Evolutionary conservation across 176 grass and related monocot species (phyloP), one percentile per base, ranked within the genome.

Genomic region (Rhipidocladum racemiflorum): DNA sequence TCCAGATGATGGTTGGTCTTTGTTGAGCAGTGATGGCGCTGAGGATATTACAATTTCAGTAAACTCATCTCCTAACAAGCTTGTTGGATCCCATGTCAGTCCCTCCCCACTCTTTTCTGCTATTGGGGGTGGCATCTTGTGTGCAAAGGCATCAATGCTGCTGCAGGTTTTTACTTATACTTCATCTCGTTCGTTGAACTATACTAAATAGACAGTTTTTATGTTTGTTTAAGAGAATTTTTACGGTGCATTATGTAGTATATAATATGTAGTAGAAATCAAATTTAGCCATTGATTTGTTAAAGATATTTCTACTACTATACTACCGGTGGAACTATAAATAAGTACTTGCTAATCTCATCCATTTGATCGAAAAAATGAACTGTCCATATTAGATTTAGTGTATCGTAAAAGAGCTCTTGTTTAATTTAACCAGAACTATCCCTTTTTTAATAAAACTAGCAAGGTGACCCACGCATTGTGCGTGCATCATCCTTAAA

Each of bases 81-180:
- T 93, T 90, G 45, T 80, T 48, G 91, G 91, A 82, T 88, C 91
- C 64, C 74, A 87, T 56, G 38, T 86, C 59, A 90, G 87, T 68
- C 68, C 85, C 25, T 89, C 91, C 9, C 81, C 89, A 3, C 87
- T 99, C 17, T 91, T 95, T 72, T 88, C 91, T 42, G 65, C 83
- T 65, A 72, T 91, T 6, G 89, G 91, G 3, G 83, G 89, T 74
- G 97, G 97, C 61, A 88, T 99, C 61, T 63, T 99, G 85, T 99
- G 97, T 32, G 97, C 97, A 32, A 99, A 99, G 90, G 93, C 97
- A 60, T 99, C 97, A 43, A 96, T 99, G 97, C 77, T 99, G 18
- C 82, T 99, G 70, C 89, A 99, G 97, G 97, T 96, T 66, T 56
- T 24, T 81, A 54, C 21, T 5, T 32, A 53, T 24, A 7, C 34